Base-by-base conservation (phyloP, 495 filamentous ascomycete genomes). In the Aspergillus egyptiacus region DNA sequence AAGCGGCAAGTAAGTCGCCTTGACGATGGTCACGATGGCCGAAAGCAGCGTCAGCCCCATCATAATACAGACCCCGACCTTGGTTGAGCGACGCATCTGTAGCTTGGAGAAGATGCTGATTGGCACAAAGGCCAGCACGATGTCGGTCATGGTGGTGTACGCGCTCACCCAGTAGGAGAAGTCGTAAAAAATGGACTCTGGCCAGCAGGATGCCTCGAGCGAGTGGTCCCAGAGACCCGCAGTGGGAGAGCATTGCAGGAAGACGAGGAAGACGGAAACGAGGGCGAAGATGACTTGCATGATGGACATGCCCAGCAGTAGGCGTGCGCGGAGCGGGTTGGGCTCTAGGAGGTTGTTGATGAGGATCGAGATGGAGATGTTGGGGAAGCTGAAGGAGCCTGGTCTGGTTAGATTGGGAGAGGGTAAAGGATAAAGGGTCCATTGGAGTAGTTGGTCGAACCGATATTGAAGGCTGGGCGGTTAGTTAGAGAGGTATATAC, bases 61-160 rank as follows among this genome's bases (percentile, higher is more conserved):
- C 56, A 62, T 59, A 17, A 62, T 45, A 40, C 59, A 59, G n/a
- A 58, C 44, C 1, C 47, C 35, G 19, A 56, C 6, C 27, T 54
- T 62, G 6, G 50, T 62, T 18, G 56, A 57, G 7, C 19, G 22
- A 5, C 41, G 53, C 56, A 64, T 56, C 17, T 64, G 55, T 25
- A 64, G 34, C 23, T 57, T 64, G 55, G 58, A 64, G 19, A 59
- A 59, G 14, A 42, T 56, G 15, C 32, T 18, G 42, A 59, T 58
- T n/a, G 61, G 61, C 28, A 61, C 53, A 10, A 57, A 11, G 2
- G 61, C 61, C 23, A 64, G 40, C n/a, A 64, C 34, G 31, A 64
- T 59, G 19, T 64, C 61, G 13, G 58, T 61, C 20, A 61, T 10
- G 13, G 61, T 54, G 3, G 58, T 58, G 32, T 55, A 64, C 19